Percentiles rank a stretch among this genome's conserved stretches.
Evolutionary conservation across 768 basidiomycete species (phyloP).

Genomic region (Strobilomyces dryophilus): DNA sequence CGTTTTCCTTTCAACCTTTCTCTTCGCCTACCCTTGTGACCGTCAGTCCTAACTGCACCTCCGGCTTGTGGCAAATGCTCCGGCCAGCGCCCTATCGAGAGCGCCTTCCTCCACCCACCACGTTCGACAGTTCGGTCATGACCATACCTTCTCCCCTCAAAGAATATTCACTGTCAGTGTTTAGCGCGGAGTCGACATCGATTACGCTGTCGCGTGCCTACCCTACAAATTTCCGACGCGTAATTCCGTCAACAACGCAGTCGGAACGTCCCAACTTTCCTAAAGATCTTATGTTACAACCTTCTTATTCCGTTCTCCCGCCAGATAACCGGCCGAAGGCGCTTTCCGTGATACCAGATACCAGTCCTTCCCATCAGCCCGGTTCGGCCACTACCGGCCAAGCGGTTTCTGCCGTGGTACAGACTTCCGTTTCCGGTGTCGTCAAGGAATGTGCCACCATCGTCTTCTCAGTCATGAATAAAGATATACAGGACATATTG

Average conservation of each 20-base stretch:
- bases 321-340: slow-evolving; percentile 26
- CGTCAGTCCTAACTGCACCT: slow-evolving; percentile 24
- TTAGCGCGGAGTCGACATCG: slow-evolving; percentile 42
- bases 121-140: slow-evolving; percentile 25
- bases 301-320: slow-evolving; percentile 25
- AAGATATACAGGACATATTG: slow-evolving; percentile 53
- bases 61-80: slow-evolving; percentile 39
- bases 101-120: slow-evolving; percentile 29
- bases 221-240: slow-evolving; percentile 21
- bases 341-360: slow-evolving; percentile 25
- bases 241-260: slow-evolving; percentile 17
- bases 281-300: slow-evolving; percentile 37
- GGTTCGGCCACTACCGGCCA: slow-evolving; percentile 14
- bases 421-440: slow-evolving; percentile 45
- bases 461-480: slow-evolving; percentile 40
- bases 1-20: slow-evolving; percentile 20
- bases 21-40: slow-evolving; percentile 15
- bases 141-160: slow-evolving; percentile 39
- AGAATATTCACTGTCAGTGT: slow-evolving; percentile 50
- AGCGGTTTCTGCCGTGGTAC: slow-evolving; percentile 24
- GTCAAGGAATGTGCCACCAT: slow-evolving; percentile 46
- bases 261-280: slow-evolving; percentile 27
- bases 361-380: slow-evolving; percentile 5
- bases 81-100: slow-evolving; percentile 39
- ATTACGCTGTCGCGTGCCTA: slow-evolving; percentile 22